Evolutionary conservation across 2,329 filamentous ascomycete genomes (phyloP), one percentile per base, ranked within the genome.

Genomic region (Sporothrix humicola): DNA sequence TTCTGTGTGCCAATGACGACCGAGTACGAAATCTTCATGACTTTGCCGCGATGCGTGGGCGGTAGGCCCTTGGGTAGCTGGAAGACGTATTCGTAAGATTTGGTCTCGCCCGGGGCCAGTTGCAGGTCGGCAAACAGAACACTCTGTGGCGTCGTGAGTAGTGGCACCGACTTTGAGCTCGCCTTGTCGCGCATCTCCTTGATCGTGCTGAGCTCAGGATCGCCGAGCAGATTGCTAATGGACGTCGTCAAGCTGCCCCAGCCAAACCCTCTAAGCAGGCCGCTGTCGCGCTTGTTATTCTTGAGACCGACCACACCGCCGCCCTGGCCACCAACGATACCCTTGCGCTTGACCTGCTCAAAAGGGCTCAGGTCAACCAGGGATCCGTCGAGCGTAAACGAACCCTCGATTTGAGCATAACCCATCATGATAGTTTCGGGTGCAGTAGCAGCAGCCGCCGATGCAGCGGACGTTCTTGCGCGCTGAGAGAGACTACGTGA

Each of bases 401-500:
- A 95, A 3, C 96, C 96, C 81, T 94, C 93, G 2, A 98, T 89
- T 78, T 99, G 96, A 2, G 93, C 95, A 82, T 97, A 99, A 0
- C 95, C 96, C 96, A 99, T 99, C 90, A 99, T 97, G 72, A 99
- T 84, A 0, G 92, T 91, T 80, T 98, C 95, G 0, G 93, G 90
- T 54, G 85, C 81, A 12, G 23, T 48, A 0, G 73, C 75, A 0
- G 72, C 73, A 3, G 74, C 73, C 6, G 71, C 69, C 2, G 72
- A 61, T 2, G 72, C 65, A 1, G 73, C 61, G 1, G 72, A 59
- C 9, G 69, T 74, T 46, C 72, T 52, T 0, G 72, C 74, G 26
- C 70, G 66, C 77, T 83, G 85, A 48, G 84, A 80, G 70, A 84
- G 83, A 76, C 83, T 82, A 71, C 81, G 82, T 73, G 81, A 79